phyloP scores from a whole-genome alignment of 2,329 filamentous ascomycete genomes.

The Botrytis elliptica region DNA sequence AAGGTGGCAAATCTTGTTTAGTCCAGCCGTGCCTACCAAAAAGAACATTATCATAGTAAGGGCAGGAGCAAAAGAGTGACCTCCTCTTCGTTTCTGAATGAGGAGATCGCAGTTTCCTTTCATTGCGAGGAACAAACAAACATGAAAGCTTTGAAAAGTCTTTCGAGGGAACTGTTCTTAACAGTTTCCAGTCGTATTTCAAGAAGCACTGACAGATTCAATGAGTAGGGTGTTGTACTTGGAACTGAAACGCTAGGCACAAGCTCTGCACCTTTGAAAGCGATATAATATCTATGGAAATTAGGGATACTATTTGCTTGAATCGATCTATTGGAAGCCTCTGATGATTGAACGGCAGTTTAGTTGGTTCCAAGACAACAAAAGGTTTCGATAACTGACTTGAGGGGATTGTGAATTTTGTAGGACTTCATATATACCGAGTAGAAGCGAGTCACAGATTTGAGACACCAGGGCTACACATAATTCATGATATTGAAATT shows the following conservation, averaged over 20 bases:
- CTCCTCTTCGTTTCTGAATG: neutral
- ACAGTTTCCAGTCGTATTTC: neutral
- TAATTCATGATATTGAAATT: neutral
- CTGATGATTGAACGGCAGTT: neutral
- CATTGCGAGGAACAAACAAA: too few species aligned
- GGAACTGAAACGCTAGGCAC: neutral
- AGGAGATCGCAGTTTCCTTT: neutral
- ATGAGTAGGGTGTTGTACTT: neutral
- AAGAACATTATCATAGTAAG: neutral
- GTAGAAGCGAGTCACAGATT: neutral
- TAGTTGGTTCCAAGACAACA: too few species aligned
- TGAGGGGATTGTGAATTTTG: neutral
- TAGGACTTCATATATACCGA: neutral
- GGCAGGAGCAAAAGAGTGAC: neutral
- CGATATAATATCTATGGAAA: neutral
- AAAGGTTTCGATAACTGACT: too few species aligned
- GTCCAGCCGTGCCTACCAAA: neutral
- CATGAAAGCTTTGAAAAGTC: neutral
- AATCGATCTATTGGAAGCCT: neutral
- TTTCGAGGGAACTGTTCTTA: neutral
- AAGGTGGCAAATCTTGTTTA: neutral
- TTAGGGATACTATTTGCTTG: neutral
- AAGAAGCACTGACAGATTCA: neutral
- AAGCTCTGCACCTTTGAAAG: neutral
- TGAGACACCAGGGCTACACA: neutral